Base-by-base conservation (phyloP, 306 rosid genomes). In the Prosopis cineraria region DNA sequence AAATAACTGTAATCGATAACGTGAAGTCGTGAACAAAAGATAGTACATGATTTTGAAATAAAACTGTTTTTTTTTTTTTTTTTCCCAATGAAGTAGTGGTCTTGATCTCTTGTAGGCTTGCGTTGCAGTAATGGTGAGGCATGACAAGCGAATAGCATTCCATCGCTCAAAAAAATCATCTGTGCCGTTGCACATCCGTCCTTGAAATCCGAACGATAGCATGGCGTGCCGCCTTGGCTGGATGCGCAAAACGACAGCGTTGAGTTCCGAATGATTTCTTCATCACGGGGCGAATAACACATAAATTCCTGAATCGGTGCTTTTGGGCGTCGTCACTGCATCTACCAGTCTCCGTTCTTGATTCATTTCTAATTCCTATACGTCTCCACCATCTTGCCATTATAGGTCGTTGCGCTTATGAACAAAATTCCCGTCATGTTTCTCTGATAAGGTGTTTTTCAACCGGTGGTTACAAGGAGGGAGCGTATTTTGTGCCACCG, bases 71-170 rank as follows among this genome's bases (percentile, higher is more conserved):
- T n/a, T n/a, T n/a, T n/a, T n/a, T n/a, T n/a, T n/a, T n/a, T n/a
- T n/a, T n/a, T n/a, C n/a, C n/a, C n/a, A n/a, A n/a, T n/a, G n/a
- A n/a, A n/a, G n/a, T n/a, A n/a, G n/a, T n/a, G 52, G n/a, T 1
- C n/a, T 45, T 45, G n/a, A 16, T 45, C 2, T 45, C 2, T 3
- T 20, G 65, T 58, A 60, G 56, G 44, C 20, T 45, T 19, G 44
- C 34, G 13, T 47, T 22, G 67, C 80, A 63, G 69, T 77, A 85
- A 76, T 83, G 86, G 81, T 7, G 82, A 84, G 78, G 78, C 72
- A 87, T 76, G 78, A 71, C 85, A 10, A 56, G 25, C 84, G 80
- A 30, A 68, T 11, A 31, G 52, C 75, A 60, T 17, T 45, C 11
- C 59, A 31, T 64, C 19, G 5, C 78, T 39, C 34, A 70, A 9